These are phyloP conservation scores for Xylariaceae sp. DNA, from an alignment of 2,329 filamentous ascomycete species.

Conservation along the genomic window DNA sequence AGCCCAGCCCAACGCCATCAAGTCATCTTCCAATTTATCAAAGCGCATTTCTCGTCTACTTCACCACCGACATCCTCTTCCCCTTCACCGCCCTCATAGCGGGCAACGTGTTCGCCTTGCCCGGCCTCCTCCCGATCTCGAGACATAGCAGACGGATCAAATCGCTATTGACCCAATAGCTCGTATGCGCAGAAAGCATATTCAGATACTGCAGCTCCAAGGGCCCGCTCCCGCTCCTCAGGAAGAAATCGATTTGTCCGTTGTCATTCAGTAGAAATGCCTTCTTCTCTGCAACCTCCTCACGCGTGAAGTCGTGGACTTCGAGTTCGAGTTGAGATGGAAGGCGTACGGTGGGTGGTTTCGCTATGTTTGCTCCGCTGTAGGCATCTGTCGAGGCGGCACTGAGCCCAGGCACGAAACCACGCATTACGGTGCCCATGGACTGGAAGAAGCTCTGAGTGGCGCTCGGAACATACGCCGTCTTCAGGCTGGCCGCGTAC, in stretches of 20 bases:
- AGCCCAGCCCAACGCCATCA: too few relatives aligned
- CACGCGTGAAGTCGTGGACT: conserved; percentile 88
- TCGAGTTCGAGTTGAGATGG: conserved; percentile 81
- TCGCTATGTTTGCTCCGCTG: conserved; percentile 27
- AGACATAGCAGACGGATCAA: conserved; percentile 88
- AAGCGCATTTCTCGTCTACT: too few relatives aligned
- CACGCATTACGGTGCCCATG: conserved; percentile 60
- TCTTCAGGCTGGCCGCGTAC: conserved; percentile 74
- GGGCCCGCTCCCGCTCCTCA: conserved; percentile 79
- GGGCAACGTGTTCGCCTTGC: conserved; percentile 57
- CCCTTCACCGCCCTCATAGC: conserved; percentile 59
- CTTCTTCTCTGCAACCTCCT: conserved; percentile 88
- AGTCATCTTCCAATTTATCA: too few relatives aligned
- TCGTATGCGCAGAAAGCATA: conserved; percentile 93
- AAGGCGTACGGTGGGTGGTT: conserved; percentile 46
- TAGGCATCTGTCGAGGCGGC: conserved; percentile 30
- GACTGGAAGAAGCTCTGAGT: conserved; percentile 63
- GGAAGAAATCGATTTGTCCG: conserved; percentile 88
- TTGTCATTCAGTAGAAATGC: conserved; percentile 91
- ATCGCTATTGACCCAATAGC: conserved; percentile 86
- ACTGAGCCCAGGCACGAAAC: conserved; percentile 55
- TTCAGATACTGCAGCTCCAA: conserved; percentile 95
- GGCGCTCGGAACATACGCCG: conserved; percentile 74
- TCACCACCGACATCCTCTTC: too few relatives aligned
- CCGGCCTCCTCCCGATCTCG: conserved; percentile 76